These are phyloP conservation scores for Neurospora sp. DNA, from an alignment of 495 filamentous ascomycete species.

Conservation along the genomic window DNA sequence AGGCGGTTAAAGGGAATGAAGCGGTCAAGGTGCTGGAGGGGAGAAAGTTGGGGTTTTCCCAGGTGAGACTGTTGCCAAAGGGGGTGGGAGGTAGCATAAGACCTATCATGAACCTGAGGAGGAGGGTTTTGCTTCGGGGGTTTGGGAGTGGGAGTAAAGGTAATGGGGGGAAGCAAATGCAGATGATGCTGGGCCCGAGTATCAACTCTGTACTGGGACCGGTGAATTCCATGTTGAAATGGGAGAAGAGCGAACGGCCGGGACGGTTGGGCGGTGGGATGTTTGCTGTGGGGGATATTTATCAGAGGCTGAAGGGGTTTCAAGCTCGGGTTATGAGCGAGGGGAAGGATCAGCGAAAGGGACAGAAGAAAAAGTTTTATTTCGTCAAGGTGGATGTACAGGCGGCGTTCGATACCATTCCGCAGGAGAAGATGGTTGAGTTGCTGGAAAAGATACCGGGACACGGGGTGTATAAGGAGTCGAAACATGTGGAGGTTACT, in stretches of 20 bases:
- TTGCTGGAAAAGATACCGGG: conserved; percentile 55
- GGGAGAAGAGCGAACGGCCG: conserved; percentile 56
- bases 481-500: conserved; percentile 60
- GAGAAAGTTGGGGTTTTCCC: conserved; percentile 44
- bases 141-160: background rate
- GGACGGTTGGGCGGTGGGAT: conserved; percentile 60
- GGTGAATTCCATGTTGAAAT: conserved; percentile 62
- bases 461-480: conserved; percentile 58
- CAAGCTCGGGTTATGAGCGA: conserved; percentile 27
- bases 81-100: conserved; percentile 36
- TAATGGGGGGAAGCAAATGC: conserved; percentile 18
- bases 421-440: conserved; percentile 60
- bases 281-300: conserved; percentile 74
- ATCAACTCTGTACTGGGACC: conserved; percentile 77
- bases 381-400: conserved; percentile 91
- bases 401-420: conserved; percentile 92
- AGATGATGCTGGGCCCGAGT: conserved; percentile 44
- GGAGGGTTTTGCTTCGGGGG: conserved; percentile 40
- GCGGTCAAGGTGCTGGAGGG: too few relatives aligned
- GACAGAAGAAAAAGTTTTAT: conserved; percentile 33
- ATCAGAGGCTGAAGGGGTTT: conserved; percentile 63
- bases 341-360: background rate
- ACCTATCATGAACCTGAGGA: conserved; percentile 77
- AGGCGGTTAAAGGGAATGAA: conserved; percentile 47
- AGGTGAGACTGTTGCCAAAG: conserved; percentile 76